Percentiles rank a stretch among this genome's conserved stretches.
These are phyloP conservation scores for Hericium rajendrae DNA, from an alignment of 768 basidiomycete genomes.

Conservation along the genomic window DNA sequence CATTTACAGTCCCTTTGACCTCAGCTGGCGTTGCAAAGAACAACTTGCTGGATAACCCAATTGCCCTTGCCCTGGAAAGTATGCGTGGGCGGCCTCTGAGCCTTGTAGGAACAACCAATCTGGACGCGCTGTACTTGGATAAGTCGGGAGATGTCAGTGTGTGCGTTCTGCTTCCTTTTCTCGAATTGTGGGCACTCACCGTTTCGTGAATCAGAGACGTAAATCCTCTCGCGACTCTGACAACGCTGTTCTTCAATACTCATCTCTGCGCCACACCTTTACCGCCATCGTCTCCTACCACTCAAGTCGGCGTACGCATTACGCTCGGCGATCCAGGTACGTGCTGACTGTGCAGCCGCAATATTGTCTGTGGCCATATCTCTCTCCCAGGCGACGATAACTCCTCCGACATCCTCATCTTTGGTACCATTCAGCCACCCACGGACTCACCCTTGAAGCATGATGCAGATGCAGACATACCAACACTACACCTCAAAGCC, in stretches of 20 bases:
- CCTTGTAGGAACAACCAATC: constrained; percentile 42
- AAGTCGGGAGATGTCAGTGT: constrained; percentile 39
- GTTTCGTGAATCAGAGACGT: constrained; percentile 41
- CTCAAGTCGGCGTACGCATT: constrained; percentile 52
- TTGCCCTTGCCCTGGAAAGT: constrained; percentile 67
- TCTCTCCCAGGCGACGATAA: constrained; percentile 48
- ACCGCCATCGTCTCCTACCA: constrained; percentile 24
- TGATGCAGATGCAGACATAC: constrained; percentile 6
- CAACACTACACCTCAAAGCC: constrained; percentile 38
- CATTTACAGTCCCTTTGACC: constrained; percentile 40
- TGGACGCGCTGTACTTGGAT: constrained; percentile 53
- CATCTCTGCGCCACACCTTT: constrained; percentile 45
- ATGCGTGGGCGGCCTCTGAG: constrained; percentile 66
- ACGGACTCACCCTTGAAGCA: constrained; percentile 16
- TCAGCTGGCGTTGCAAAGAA: constrained; percentile 22
- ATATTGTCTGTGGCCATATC: background rate
- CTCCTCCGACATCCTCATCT: constrained; percentile 57
- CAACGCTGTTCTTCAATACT: constrained; percentile 63
- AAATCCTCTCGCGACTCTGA: constrained; percentile 53
- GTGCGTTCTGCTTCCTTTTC: constrained; percentile 31
- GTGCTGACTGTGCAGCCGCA: constrained; percentile 11
- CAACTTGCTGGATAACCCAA: constrained; percentile 50
- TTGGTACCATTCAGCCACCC: constrained; percentile 25
- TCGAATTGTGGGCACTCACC: background rate
- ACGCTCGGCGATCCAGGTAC: constrained; percentile 61